Evolutionary conservation across 1,139 yeast genomes (phyloP).

Genomic region (Nakaseomyces kungkrabaensis): DNA sequence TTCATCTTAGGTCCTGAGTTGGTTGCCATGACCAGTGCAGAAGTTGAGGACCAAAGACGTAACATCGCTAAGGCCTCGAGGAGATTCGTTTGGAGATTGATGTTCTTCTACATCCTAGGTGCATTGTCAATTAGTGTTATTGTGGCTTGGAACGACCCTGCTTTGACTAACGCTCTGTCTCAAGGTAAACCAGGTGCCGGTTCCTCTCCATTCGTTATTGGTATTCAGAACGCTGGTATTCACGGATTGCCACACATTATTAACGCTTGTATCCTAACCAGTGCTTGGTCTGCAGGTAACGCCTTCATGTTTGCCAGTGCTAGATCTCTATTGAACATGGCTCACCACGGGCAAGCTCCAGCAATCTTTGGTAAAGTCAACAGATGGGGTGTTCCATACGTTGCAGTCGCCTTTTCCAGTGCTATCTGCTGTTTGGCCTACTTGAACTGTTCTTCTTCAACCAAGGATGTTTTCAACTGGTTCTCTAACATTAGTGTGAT

Average conservation of each 20-base stretch:
- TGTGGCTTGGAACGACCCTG: constrained; percentile 37
- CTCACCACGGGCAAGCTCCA: constrained; percentile 42
- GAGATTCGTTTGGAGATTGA: constrained; percentile 38
- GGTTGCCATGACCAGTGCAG: constrained; percentile 40
- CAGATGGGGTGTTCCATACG: constrained; percentile 38
- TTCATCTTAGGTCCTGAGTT: constrained; percentile 64
- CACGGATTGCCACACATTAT: constrained; percentile 40
- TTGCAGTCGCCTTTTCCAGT: constrained; percentile 29
- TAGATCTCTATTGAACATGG: constrained; percentile 39
- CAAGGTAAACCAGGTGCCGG: constrained; percentile 38
- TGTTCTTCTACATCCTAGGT: constrained; percentile 36
- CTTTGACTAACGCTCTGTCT: constrained; percentile 30
- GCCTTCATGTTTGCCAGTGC: constrained; percentile 36
- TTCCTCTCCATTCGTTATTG: constrained; percentile 47
- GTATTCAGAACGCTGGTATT: constrained; percentile 42
- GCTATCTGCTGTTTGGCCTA: constrained; percentile 33
- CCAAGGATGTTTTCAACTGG: constrained; percentile 48
- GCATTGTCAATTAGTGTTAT: constrained; percentile 39
- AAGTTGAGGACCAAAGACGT: constrained; percentile 40
- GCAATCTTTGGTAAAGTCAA: constrained; percentile 35
- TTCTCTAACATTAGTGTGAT: constrained; percentile 72
- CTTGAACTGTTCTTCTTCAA: constrained; percentile 31
- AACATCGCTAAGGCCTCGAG: constrained; percentile 40
- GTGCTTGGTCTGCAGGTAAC: constrained; percentile 47
- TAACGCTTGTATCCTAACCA: constrained; percentile 41